phyloP scores from a whole-genome alignment of 176 grass and related monocot genomes.

The Musa troglodytarum region DNA sequence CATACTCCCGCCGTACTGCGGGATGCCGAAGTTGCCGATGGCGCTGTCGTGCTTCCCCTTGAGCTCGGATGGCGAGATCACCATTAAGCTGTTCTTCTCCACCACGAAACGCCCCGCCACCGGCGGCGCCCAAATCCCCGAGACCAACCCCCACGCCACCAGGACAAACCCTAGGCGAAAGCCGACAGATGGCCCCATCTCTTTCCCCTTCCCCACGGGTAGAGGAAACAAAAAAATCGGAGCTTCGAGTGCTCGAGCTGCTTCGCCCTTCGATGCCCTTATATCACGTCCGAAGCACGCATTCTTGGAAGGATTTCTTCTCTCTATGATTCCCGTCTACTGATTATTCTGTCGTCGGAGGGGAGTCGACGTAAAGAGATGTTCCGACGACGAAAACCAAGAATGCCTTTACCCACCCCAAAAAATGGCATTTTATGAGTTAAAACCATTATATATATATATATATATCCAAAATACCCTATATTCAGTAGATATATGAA shows the following conservation, averaged over 20 bases:
- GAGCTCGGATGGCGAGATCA: slow-evolving; percentile 51
- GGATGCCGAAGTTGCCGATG: slow-evolving; percentile 95
- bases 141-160: slow-evolving; percentile 3
- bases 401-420: not conserved
- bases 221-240: not conserved
- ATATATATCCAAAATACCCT: no score
- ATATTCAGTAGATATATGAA: no score
- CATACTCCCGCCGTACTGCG: slow-evolving; percentile 97
- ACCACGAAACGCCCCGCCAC: slow-evolving; percentile 59
- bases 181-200: not conserved
- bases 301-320: not conserved
- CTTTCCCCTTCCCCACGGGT: not conserved
- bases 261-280: no score
- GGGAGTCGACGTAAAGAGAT: no score
- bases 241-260: not conserved
- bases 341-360: not conserved
- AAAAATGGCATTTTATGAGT: not conserved
- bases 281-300: no score
- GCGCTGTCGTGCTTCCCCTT: slow-evolving; percentile 73
- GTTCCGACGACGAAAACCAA: not conserved
- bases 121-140: slow-evolving; percentile 3
- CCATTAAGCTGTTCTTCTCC: slow-evolving; percentile 99
- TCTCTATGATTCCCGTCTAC: not conserved
- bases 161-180: slow-evolving; percentile 27
- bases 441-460: no score